These are phyloP conservation scores for Gardenia jasminoides DNA, from an alignment of 257 asterid genomes.

Conservation along the genomic window DNA sequence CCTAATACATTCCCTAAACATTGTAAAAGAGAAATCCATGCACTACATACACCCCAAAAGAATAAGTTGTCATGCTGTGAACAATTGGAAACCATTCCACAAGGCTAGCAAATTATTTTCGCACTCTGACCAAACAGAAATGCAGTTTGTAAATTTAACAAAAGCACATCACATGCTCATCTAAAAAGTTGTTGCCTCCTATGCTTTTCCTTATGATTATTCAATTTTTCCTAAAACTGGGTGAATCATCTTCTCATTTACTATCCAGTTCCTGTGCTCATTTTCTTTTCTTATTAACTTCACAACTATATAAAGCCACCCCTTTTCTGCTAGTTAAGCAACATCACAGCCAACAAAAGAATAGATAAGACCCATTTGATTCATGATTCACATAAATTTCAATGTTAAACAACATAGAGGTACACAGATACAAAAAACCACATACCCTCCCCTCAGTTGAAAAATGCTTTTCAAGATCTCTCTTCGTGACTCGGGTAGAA, in stretches of 20 bases:
- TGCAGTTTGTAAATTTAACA: neutral
- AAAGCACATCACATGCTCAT: neutral
- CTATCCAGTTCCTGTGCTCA: neutral
- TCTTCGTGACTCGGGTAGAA: conserved; percentile 59
- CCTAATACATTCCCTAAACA: neutral
- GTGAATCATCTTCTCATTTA: neutral
- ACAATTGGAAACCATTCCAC: neutral
- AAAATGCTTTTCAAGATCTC: conserved; percentile 75
- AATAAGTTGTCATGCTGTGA: neutral
- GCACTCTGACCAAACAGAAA: neutral
- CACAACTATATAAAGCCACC: neutral
- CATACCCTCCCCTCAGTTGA: conserved; percentile 77
- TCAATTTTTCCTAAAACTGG: neutral
- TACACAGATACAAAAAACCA: neutral
- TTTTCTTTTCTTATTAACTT: neutral
- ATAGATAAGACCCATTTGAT: neutral
- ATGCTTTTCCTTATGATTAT: neutral
- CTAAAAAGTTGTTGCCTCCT: neutral
- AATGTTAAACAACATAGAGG: neutral
- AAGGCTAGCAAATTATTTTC: neutral
- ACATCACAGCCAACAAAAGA: neutral
- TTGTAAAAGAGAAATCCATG: neutral
- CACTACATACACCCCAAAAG: neutral
- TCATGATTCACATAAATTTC: neutral
- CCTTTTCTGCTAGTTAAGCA: no score